phyloP scores from a whole-genome alignment of 2,329 filamentous ascomycete species.

The Penicillium digitatum region DNA sequence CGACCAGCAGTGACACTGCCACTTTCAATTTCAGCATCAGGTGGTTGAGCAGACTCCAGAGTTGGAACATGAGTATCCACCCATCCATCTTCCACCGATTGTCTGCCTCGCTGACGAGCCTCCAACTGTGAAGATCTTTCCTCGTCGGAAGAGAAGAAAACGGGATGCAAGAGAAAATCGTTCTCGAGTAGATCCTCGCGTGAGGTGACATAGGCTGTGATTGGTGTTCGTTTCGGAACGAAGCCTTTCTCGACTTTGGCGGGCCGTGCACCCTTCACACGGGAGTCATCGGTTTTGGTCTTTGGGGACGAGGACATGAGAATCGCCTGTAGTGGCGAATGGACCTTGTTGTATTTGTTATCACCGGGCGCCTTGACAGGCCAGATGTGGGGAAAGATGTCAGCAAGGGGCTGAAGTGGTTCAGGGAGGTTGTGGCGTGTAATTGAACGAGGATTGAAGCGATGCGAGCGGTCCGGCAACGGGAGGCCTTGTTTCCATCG shows the following conservation, averaged over 20 bases:
- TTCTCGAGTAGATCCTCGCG: conserved; percentile 74
- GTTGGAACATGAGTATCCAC: conserved; percentile 68
- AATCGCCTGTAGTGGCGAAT: conserved; percentile 83
- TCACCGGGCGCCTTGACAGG: conserved; percentile 85
- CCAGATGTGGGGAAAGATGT: conserved; percentile 86
- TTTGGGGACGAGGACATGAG: conserved; percentile 70
- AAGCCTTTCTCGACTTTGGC: conserved; percentile 62
- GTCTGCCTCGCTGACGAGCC: conserved; percentile 50
- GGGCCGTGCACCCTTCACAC: conserved; percentile 52
- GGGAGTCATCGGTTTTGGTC: conserved; percentile 57
- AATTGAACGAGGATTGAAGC: conserved; percentile 35
- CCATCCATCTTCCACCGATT: conserved; percentile 65
- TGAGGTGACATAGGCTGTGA: conserved; percentile 72
- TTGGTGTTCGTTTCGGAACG: conserved; percentile 72
- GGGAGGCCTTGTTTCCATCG: conserved; percentile 42
- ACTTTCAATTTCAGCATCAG: conserved; percentile 67
- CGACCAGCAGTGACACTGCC: conserved; percentile 82
- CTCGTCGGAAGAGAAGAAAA: conserved; percentile 58
- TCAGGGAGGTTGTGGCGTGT: conserved; percentile 38
- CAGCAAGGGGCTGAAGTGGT: conserved; percentile 63
- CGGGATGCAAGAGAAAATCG: conserved; percentile 79
- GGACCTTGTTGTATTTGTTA: conserved; percentile 71
- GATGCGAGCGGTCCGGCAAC: conserved; percentile 29
- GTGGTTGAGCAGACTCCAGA: conserved; percentile 63
- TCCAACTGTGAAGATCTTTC: conserved; percentile 54